Conservation (phyloP, 805 yeast genomes). For the Candida easanensis region DNA sequence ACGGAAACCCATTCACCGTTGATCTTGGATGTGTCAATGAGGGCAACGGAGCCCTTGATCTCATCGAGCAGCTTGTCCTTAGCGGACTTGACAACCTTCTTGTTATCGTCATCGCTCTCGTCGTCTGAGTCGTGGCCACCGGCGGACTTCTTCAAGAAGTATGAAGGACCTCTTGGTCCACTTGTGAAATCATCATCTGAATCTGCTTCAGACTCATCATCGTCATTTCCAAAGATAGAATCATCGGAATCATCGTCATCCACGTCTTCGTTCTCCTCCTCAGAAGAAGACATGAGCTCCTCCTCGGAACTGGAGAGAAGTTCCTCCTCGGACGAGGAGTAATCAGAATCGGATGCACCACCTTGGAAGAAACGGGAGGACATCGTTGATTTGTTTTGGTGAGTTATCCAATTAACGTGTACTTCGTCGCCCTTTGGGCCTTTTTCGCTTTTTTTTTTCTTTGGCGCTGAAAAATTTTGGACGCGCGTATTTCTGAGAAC, state of each 20-base stretch:
- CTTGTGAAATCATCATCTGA: constrained; percentile 37
- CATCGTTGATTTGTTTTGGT: constrained; percentile 41
- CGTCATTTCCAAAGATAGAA: constrained; percentile 36
- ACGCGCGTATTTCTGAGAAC: constrained; percentile 16
- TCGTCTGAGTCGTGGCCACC: constrained; percentile 35
- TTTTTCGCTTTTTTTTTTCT: constrained; percentile 24
- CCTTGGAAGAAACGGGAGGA: constrained; percentile 81
- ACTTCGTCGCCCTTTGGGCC: neutral
- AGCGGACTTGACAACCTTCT: constrained; percentile 87
- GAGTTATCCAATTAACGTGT: neutral
- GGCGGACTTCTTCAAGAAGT: constrained; percentile 39
- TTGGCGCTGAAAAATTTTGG: constrained; percentile 14
- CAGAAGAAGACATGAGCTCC: constrained; percentile 28
- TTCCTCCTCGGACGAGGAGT: constrained; percentile 44
- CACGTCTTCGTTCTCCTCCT: constrained; percentile 22
- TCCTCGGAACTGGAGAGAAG: constrained; percentile 40
- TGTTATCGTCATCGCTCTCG: constrained; percentile 61
- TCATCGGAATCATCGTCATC: constrained; percentile 27
- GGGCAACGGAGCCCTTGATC: constrained; percentile 61
- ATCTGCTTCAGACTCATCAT: constrained; percentile 29
- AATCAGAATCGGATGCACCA: constrained; percentile 41
- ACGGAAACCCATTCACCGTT: constrained; percentile 78
- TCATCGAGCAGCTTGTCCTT: constrained; percentile 92
- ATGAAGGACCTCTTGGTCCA: constrained; percentile 42
- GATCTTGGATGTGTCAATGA: constrained; percentile 65